Base-by-base conservation (phyloP, 2,329 filamentous ascomycete genomes). In the Colletotrichum simmondsii region DNA sequence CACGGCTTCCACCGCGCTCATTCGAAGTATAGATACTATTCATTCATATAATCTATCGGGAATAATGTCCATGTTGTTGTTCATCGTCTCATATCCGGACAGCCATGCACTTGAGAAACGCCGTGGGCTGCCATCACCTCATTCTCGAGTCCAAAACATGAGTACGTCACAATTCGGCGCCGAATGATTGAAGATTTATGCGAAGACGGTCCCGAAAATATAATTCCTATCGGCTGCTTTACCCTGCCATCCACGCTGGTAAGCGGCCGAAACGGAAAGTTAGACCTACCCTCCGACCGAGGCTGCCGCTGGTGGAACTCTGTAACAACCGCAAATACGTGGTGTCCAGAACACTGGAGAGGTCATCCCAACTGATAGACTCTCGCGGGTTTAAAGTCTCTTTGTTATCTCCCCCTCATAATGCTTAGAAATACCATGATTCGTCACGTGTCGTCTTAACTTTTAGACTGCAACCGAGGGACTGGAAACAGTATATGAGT, bases 351-450 rank as follows among this genome's bases (percentile, higher is more conserved):
- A 12, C 26, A 12, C 10, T 7, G 16, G 14, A 24, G 7, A 7
- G 12, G 14, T 4, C 60, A 19, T 28, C 54, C n/a, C 30, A 65
- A 16, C 5, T 24, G 58, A n/a, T 5, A 53, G 26, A 42, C 52
- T 59, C 53, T 37, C 8, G 52, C 65, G 24, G 58, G 22, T 46
- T 37, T 53, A 56, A 30, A 28, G 14, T 4, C 22, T 26, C 26
- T 42, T 14, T 19, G 24, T 4, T 63, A 63, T 59, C 12, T 46
- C 68, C 68, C 56, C 52, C 24, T n/a, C 37, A 14, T 28, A 6
- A n/a, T 65, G 70, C 54, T 72, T 72, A 70, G 60, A 70, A 72
- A 70, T 70, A 35, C 66, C 22, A 24, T 16, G 26, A 70, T 49
- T 14, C 24, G 46, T 56, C 70, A 72, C 70, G 56, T 72, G 70